A percentile compares a stretch with the other conserved stretches of the same genome.
These are phyloP conservation scores for Ogataea polymorpha DNA, from an alignment of 805 yeast species.

Conservation along the genomic window DNA sequence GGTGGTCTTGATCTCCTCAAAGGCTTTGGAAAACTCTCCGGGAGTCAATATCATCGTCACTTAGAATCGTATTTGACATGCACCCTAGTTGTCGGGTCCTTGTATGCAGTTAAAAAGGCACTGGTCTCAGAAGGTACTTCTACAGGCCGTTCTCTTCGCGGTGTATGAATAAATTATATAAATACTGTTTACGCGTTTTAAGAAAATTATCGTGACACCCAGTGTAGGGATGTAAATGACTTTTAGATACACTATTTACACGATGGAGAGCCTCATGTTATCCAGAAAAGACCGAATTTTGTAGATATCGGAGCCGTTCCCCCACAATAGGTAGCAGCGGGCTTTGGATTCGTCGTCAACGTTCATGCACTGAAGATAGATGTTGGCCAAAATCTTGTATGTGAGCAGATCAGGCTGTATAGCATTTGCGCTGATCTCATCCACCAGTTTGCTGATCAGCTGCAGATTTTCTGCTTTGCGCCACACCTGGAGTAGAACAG, in stretches of 20 bases:
- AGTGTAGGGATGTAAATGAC: slow-evolving; percentile 8
- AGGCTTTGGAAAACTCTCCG: slow-evolving; percentile 61
- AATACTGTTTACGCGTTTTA: slow-evolving; percentile 6
- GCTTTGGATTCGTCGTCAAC: slow-evolving; percentile 19
- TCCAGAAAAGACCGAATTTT: slow-evolving; percentile 23
- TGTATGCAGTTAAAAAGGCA: not conserved
- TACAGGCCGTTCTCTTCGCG: no score
- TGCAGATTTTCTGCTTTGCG: slow-evolving; percentile 26
- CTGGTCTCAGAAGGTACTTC: not conserved
- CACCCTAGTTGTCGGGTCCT: not conserved
- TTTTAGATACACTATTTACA: slow-evolving; percentile 2
- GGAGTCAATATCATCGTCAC: slow-evolving; percentile 70
- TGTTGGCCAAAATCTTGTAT: slow-evolving; percentile 23
- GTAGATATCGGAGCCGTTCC: slow-evolving; percentile 25
- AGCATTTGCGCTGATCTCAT: slow-evolving; percentile 31
- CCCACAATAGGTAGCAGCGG: slow-evolving; percentile 31
- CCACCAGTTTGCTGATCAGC: slow-evolving; percentile 22
- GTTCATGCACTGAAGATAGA: slow-evolving; percentile 30
- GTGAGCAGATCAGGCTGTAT: slow-evolving; percentile 31
- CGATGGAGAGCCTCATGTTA: slow-evolving; percentile 10
- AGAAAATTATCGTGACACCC: not conserved
- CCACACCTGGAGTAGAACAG: slow-evolving; percentile 29
- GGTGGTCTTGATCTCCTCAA: slow-evolving; percentile 63
- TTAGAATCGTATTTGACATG: not conserved
- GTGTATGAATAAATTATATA: not conserved